Percentiles rank a stretch among this genome's conserved stretches.
These are phyloP conservation scores for Pichia exigua DNA, from an alignment of 805 yeast species.

Conservation along the genomic window DNA sequence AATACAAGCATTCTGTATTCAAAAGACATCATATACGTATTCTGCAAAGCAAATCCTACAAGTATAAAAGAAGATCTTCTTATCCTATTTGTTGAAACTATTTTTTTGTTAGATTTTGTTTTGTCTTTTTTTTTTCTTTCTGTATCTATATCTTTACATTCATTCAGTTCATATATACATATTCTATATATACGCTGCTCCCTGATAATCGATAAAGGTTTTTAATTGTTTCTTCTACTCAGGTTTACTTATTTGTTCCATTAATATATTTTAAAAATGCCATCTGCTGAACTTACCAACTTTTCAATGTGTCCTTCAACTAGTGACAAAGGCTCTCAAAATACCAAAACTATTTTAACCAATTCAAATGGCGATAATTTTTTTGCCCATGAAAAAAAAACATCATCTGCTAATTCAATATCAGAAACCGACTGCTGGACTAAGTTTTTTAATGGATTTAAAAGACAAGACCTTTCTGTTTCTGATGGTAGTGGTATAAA, in stretches of 20 bases:
- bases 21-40: not conserved
- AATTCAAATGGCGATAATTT: too few relatives aligned
- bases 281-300: not conserved
- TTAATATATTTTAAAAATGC: not conserved
- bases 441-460: constrained; percentile 19
- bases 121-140: not conserved
- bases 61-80: not conserved
- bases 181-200: not conserved
- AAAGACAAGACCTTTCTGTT: constrained; percentile 11
- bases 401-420: not conserved
- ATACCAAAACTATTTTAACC: not conserved
- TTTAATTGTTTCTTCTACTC: not conserved
- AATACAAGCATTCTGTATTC: not conserved
- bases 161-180: not conserved
- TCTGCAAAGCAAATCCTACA: not conserved
- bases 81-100: not conserved
- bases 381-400: not conserved
- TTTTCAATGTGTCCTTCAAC: not conserved
- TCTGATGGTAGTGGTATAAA: constrained; percentile 16
- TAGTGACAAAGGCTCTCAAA: not conserved
- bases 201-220: too few relatives aligned
- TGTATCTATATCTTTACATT: not conserved
- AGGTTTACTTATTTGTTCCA: too few relatives aligned
- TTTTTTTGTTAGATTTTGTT: not conserved
- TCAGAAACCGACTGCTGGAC: constrained; percentile 1